These are phyloP conservation scores for Yamadazyma membranifaciens DNA, from an alignment of 1,139 yeast species.

Conservation along the genomic window DNA sequence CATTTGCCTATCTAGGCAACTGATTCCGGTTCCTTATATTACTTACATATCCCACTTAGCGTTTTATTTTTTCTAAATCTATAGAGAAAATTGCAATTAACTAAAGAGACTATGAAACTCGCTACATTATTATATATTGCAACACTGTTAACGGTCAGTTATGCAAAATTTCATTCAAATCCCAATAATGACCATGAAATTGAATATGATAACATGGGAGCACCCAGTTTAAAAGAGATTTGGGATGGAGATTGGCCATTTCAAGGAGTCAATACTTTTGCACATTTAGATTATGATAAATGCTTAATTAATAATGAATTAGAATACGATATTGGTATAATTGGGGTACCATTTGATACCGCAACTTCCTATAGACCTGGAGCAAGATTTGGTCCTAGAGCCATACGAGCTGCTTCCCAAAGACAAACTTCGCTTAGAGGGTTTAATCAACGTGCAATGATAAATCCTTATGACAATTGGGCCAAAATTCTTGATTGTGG, in stretches of 20 bases:
- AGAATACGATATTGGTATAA: slow-evolving; percentile 60
- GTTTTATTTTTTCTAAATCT: no score
- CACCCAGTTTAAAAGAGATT: slow-evolving; percentile 44
- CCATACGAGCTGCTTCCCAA: slow-evolving; percentile 70
- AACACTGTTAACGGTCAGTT: neutral
- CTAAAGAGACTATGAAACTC: slow-evolving; percentile 3
- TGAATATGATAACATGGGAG: slow-evolving; percentile 12
- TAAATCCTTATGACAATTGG: slow-evolving; percentile 67
- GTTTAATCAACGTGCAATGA: slow-evolving; percentile 62
- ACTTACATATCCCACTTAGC: no score
- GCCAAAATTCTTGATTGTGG: slow-evolving; percentile 73
- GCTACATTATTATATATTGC: neutral
- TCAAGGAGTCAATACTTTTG: slow-evolving; percentile 71
- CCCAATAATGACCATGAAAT: slow-evolving; percentile 9
- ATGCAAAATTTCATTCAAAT: slow-evolving; percentile 12
- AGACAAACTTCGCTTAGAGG: slow-evolving; percentile 68
- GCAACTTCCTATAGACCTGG: slow-evolving; percentile 74
- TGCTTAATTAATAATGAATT: slow-evolving; percentile 52
- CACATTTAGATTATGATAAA: slow-evolving; percentile 59
- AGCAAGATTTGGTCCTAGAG: slow-evolving; percentile 79
- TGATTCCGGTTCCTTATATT: neutral
- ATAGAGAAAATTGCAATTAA: no score
- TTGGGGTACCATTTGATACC: slow-evolving; percentile 80
- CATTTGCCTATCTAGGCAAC: neutral
- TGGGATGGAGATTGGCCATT: slow-evolving; percentile 72